Evolutionary conservation across 345 rosid species (phyloP).

Genomic region (Syzygium aqueum): DNA sequence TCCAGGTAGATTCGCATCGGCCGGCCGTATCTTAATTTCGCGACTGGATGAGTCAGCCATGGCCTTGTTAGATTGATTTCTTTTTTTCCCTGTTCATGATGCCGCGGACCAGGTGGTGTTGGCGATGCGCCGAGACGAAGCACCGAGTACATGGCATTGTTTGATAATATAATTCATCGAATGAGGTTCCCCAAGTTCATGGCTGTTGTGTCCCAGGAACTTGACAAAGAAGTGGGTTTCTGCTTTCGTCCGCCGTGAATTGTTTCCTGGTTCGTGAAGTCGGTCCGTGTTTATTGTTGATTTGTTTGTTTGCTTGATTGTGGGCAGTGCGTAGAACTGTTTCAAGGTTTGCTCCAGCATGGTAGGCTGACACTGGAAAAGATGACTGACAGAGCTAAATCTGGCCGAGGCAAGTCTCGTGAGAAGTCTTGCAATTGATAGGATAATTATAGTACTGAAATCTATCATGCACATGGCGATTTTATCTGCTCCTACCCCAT

Average conservation of each 20-base stretch:
- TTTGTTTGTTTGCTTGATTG: background rate
- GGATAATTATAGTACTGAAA: background rate
- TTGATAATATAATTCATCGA: conserved; percentile 63
- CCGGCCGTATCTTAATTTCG: background rate
- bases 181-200: conserved; percentile 62
- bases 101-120: conserved; percentile 23
- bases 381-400: conserved; percentile 49
- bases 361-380: conserved; percentile 79
- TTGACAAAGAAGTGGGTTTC: conserved; percentile 41
- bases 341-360: conserved; percentile 68
- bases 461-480: background rate
- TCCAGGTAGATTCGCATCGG: conserved; percentile 11
- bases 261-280: background rate
- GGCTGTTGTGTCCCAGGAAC: conserved; percentile 33
- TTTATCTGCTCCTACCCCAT: background rate
- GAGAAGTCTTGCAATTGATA: background rate
- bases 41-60: background rate
- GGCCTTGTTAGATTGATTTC: background rate
- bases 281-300: background rate
- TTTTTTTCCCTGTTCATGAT: background rate
- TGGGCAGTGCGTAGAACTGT: conserved; percentile 52
- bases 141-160: conserved; percentile 50
- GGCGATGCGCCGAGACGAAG: conserved; percentile 29
- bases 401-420: conserved; percentile 33
- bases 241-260: background rate